phyloP scores from a whole-genome alignment of 2,329 filamentous ascomycete species.

The Gaeumannomyces tritici region DNA sequence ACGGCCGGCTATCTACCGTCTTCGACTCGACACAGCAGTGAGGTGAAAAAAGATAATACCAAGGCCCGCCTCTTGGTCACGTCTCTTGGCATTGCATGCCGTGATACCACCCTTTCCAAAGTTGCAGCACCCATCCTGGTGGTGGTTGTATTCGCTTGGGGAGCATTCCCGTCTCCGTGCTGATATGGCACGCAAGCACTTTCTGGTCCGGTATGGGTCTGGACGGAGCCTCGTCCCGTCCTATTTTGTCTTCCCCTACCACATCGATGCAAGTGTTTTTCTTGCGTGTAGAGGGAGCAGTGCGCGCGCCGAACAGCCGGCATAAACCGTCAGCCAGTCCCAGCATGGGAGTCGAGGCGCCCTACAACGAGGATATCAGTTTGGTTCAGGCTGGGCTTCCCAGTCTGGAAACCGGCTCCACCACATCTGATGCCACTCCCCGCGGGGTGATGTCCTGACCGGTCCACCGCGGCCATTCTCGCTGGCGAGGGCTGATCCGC shows the following conservation, averaged over 20 bases:
- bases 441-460: background rate
- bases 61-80: background rate
- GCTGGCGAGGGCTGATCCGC: background rate
- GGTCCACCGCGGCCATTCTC: background rate
- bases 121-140: background rate
- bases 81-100: background rate
- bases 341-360: no score
- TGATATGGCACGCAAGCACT: background rate
- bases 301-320: background rate
- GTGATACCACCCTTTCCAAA: background rate
- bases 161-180: background rate
- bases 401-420: no score
- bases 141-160: background rate
- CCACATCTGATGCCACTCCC: background rate
- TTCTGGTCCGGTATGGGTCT: background rate
- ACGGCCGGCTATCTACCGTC: slow-evolving; percentile 20
- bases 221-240: background rate
- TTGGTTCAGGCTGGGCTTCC: no score
- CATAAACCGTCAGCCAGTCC: background rate
- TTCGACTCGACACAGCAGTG: slow-evolving; percentile 16
- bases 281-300: background rate
- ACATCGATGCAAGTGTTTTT: background rate
- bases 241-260: background rate
- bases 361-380: no score
- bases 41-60: background rate